phyloP scores from a whole-genome alignment of 768 basidiomycete species.

The Leccinum rimulosum region DNA sequence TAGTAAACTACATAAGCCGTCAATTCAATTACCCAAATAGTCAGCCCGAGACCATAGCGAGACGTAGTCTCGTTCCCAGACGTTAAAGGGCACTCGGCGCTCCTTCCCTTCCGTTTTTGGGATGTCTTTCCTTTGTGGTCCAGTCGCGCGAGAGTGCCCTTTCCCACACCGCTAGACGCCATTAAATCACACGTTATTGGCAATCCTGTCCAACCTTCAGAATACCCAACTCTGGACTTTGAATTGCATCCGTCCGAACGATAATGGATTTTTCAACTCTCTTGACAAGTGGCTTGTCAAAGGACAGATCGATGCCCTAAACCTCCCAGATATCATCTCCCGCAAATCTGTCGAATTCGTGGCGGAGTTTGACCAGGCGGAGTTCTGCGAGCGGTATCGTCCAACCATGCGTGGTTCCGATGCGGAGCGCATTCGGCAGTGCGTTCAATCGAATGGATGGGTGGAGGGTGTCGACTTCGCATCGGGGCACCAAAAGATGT shows the following conservation, averaged over 20 bases:
- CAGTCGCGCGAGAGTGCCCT: no score
- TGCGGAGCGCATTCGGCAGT: slow-evolving; percentile 48
- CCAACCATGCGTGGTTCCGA: slow-evolving; percentile 48
- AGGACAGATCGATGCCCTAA: slow-evolving; percentile 50
- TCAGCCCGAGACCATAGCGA: no score
- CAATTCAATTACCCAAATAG: no score
- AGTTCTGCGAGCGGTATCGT: slow-evolving; percentile 54
- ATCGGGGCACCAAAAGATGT: slow-evolving; percentile 51
- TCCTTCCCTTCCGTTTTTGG: no score
- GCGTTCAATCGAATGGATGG: slow-evolving; percentile 51
- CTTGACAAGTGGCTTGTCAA: slow-evolving; percentile 64
- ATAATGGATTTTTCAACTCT: slow-evolving; percentile 59
- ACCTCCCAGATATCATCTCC: slow-evolving; percentile 52
- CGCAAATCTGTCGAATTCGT: slow-evolving; percentile 49
- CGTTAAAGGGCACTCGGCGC: no score
- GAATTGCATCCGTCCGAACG: slow-evolving; percentile 62
- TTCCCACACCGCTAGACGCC: slow-evolving; percentile 35
- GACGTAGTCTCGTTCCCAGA: no score
- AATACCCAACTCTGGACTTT: slow-evolving; percentile 52
- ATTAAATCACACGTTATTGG: slow-evolving; percentile 51
- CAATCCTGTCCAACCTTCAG: slow-evolving; percentile 46
- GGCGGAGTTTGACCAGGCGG: slow-evolving; percentile 45
- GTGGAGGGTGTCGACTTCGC: slow-evolving; percentile 52
- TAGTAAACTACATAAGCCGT: no score
- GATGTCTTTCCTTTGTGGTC: no score